Evolutionary conservation across 805 yeast genomes (phyloP), one percentile per base, ranked within the genome.

Genomic region (Scheffersomyces amazonensis): DNA sequence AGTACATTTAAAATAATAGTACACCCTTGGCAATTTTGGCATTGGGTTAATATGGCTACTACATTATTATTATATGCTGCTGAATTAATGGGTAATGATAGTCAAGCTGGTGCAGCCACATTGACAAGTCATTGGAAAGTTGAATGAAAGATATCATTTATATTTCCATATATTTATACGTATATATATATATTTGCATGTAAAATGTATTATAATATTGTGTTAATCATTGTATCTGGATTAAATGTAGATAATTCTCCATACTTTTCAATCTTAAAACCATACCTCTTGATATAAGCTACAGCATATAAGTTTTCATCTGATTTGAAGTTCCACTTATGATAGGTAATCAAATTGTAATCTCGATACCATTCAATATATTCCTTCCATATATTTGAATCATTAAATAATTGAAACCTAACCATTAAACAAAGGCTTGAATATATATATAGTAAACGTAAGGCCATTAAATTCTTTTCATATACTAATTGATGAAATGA

Each of bases 1-100:
- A 44, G 53, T 21, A 53, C 60, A 32, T 47, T 58, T 27, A 43
- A 46, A 15, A 48, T 63, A 11, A 50, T 58, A 5, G 73, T 75
- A 19, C 80, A 81, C 56, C 83, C 96, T n/a, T 85, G 95, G 87
- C 89, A 88, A 52, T 86, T 93, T 57, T 91, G 99, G 98, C 87
- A 90, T 52, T 91, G 98, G 98, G 77, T 87, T 41, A 91, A 91
- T 57, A 86, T 91, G 69, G 80, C 83, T 48, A 75, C 83, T 37
- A 85, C 95, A 9, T 65, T 93, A 40, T 66, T 80, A n/a, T 69
- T 93, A 19, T 91, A 91, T 60, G 81, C 83, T 21, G 69, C 85
- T 33, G 99, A 91, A 63, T 68, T 91, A 42, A 61, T 80, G 48
- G 70, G 72, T 13, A 61, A 62, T 43, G 50, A 54, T 36, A 53